These are phyloP conservation scores for Jimgerdemannia lactiflua DNA, from an alignment of 192 early-diverging fungal species.

Conservation along the genomic window DNA sequence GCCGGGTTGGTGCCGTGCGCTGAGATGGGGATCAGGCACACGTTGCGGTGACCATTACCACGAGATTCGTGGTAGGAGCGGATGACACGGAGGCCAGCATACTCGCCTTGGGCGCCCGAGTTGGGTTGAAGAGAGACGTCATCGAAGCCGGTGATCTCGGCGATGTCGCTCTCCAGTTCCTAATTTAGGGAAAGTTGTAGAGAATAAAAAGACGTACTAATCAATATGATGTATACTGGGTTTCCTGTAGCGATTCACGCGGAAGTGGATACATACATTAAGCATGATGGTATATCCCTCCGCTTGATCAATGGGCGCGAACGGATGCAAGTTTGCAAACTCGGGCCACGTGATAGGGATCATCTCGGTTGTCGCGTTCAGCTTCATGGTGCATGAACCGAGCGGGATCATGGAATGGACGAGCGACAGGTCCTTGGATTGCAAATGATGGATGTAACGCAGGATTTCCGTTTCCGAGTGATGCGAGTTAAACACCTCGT, in stretches of 20 bases:
- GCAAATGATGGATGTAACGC: constrained; percentile 91
- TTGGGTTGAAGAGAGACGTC: constrained; percentile 96
- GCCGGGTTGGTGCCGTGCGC: constrained; percentile 99
- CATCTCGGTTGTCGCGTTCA: constrained; percentile 99
- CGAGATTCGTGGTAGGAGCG: constrained; percentile 86
- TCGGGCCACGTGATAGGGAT: constrained; percentile 99
- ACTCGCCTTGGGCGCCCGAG: constrained; percentile 99
- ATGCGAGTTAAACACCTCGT: constrained; percentile 93
- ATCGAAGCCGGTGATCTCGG: constrained; percentile 93
- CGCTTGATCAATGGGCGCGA: constrained; percentile 93
- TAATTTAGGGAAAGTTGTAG: constrained; percentile 6
- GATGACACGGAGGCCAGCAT: constrained; percentile 94
- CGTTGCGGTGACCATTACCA: constrained; percentile 81
- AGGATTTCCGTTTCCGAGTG: constrained; percentile 99
- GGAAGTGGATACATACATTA: constrained; percentile 16
- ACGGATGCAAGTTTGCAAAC: constrained; percentile 94
- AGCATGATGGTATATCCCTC: constrained; percentile 90
- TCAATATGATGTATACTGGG: too few relatives aligned
- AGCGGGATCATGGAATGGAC: constrained; percentile 99
- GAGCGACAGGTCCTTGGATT: constrained; percentile 98
- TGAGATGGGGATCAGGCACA: constrained; percentile 97
- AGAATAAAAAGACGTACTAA: background rate
- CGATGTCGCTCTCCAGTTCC: constrained; percentile 88
- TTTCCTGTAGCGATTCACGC: too few relatives aligned
- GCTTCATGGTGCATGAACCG: constrained; percentile 99